Base-by-base conservation (phyloP, 345 rosid species). In the Eucalyptus melliodora region DNA sequence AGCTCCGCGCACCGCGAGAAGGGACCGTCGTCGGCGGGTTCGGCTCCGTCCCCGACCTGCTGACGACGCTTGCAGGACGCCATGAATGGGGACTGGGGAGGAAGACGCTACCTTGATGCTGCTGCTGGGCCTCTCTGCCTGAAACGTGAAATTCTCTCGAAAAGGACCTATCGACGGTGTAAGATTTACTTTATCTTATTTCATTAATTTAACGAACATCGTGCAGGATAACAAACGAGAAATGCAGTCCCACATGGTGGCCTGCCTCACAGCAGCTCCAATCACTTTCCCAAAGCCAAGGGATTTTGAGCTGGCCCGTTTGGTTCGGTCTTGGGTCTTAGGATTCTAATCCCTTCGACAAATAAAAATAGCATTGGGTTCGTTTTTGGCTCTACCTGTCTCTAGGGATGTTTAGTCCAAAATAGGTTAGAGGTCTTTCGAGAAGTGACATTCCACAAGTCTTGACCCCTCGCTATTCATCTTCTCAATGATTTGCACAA, bases 1-100 rank as follows among this genome's bases (percentile, higher is more conserved):
- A 97, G 86, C 44, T 87, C 89, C 2, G 96, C 92, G 80, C 92
- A 96, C 88, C 3, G n/a, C 86, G 67, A 10, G 88, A 83, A 47
- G 42, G 59, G 62, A 26, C 44, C 5, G 10, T n/a, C 37, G 31
- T 26, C 59, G 31, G 16, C 56, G n/a, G 85, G 15, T 11, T 42
- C 53, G 72, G 80, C 88, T 23, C 19, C 47, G 81, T 65, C 55
- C 8, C n/a, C 90, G 51, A 9, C 37, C 6, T 3, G 88, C 24
- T 23, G 88, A 37, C 77, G 51, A 13, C 44, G 88, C 83, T 37
- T 40, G 83, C 1, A 1, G 16, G 47, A 62, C 83, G 83, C 45
- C 83, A 77, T 77, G 2, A 5, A 11, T 2, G 82, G 45, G 26
- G 82, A 69, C 9, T 2, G 82, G 45, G 26, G 82, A 69, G 15